Evolutionary conservation across 352 stramenopile genomes (phyloP).

Genomic region (Phytopythium ostracodes): DNA sequence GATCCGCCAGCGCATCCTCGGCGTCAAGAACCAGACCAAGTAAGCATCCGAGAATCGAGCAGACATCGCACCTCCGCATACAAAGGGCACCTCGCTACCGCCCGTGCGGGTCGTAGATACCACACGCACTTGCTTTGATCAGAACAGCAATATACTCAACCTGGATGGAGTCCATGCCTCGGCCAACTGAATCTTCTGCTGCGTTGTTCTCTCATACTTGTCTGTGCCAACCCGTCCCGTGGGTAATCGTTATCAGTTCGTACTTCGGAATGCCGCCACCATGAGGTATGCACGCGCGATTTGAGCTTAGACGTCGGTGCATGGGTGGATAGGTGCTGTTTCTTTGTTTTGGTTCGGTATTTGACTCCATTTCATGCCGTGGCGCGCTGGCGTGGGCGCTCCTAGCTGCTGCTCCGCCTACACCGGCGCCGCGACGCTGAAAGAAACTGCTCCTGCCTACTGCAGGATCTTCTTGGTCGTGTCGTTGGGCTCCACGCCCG

Average conservation of each 20-base stretch:
- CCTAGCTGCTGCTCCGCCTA: background rate
- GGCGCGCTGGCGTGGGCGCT: background rate
- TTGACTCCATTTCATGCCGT: background rate
- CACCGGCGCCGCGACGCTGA: background rate
- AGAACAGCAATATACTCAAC: background rate
- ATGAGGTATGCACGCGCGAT: too few species aligned
- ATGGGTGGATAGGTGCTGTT: background rate
- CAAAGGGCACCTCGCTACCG: too few species aligned
- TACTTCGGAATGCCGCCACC: too few species aligned
- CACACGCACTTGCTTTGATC: too few species aligned
- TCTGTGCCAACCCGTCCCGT: too few species aligned
- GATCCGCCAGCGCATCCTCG: conserved; percentile 95
- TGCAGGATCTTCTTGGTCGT: conserved; percentile 83
- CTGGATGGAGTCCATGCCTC: too few species aligned
- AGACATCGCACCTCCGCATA: too few species aligned
- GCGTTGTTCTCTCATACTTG: background rate
- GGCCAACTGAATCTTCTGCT: background rate
- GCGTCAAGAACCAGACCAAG: conserved; percentile 98
- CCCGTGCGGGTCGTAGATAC: background rate
- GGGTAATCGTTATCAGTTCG: too few species aligned
- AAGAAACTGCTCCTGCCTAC: conserved; percentile 20
- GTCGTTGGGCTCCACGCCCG: conserved; percentile 74
- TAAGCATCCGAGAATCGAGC: conserved; percentile 28
- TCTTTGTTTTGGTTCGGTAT: background rate
- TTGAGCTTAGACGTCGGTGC: background rate